Evolutionary conservation across 805 yeast genomes (phyloP).

Genomic region (Wickerhamomyces kurtzmanii): DNA sequence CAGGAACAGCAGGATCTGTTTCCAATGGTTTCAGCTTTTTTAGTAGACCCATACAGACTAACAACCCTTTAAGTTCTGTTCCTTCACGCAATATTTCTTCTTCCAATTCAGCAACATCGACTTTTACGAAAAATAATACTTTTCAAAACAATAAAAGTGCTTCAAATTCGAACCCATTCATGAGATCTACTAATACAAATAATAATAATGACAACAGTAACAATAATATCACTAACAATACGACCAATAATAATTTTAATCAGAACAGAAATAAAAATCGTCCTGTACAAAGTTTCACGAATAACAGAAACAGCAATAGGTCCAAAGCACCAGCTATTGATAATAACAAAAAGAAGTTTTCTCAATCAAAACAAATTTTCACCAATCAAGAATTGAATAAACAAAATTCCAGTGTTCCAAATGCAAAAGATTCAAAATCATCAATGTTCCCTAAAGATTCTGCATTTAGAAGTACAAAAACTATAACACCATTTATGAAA

Average conservation of each 20-base stretch:
- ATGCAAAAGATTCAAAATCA: conserved; percentile 1
- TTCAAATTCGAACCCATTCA: conserved; percentile 1
- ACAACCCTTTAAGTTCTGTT: no score
- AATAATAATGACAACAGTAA: conserved; percentile 2
- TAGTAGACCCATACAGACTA: no score
- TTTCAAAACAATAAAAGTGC: conserved; percentile 14
- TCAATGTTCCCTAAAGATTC: conserved; percentile 1
- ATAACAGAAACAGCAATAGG: conserved; percentile 2
- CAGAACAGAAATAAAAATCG: conserved; percentile 1
- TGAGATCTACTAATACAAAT: conserved; percentile 1
- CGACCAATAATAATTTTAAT: conserved; percentile 3
- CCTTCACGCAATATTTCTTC: no score
- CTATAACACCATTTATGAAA: not conserved
- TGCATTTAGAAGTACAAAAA: conserved; percentile 1
- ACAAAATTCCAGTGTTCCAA: not conserved
- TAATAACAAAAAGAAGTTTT: no score
- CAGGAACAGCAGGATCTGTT: no score
- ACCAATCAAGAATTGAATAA: conserved; percentile 3
- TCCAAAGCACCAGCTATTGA: conserved; percentile 4
- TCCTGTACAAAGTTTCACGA: not conserved
- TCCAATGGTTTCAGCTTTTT: no score
- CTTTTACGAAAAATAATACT: conserved; percentile 8
- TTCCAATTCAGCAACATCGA: no score
- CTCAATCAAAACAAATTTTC: no score
- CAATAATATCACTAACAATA: conserved; percentile 2